Conservation (phyloP, 2,329 filamentous ascomycete genomes). For the Cadophora gregata region DNA sequence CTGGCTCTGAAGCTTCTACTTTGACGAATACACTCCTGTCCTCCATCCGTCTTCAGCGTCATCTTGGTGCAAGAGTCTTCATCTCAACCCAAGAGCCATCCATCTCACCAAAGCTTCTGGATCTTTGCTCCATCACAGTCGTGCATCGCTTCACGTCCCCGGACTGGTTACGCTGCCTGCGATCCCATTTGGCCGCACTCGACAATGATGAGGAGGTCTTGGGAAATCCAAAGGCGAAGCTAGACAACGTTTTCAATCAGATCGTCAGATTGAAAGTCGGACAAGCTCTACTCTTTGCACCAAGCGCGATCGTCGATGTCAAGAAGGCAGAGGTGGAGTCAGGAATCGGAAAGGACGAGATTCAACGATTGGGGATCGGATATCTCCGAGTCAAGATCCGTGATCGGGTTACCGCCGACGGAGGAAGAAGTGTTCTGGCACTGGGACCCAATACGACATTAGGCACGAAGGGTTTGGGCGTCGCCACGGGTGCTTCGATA, state of each 20-base stretch:
- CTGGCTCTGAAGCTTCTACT: constrained; percentile 56
- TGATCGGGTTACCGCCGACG: constrained; percentile 50
- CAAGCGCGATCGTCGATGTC: constrained; percentile 49
- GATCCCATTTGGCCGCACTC: constrained; percentile 55
- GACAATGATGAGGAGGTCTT: constrained; percentile 38
- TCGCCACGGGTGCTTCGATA: neutral
- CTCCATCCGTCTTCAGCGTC: constrained; percentile 73
- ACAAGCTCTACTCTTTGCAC: constrained; percentile 55
- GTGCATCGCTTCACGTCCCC: constrained; percentile 76
- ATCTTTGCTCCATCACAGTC: constrained; percentile 73
- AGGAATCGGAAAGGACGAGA: neutral
- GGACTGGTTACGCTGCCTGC: constrained; percentile 55
- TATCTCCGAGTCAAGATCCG: constrained; percentile 50
- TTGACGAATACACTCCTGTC: constrained; percentile 68
- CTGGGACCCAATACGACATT: neutral
- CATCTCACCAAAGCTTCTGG: constrained; percentile 69
- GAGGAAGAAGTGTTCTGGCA: constrained; percentile 49
- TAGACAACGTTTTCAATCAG: constrained; percentile 47
- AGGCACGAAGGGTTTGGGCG: neutral
- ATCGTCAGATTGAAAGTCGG: constrained; percentile 56
- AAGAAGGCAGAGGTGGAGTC: neutral
- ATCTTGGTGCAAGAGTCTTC: constrained; percentile 69
- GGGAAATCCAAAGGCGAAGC: constrained; percentile 29
- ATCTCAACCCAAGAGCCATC: constrained; percentile 82
- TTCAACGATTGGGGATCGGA: constrained; percentile 40